phyloP scores from a whole-genome alignment of 2,329 filamentous ascomycete species.

The Apiospora malaysiana region DNA sequence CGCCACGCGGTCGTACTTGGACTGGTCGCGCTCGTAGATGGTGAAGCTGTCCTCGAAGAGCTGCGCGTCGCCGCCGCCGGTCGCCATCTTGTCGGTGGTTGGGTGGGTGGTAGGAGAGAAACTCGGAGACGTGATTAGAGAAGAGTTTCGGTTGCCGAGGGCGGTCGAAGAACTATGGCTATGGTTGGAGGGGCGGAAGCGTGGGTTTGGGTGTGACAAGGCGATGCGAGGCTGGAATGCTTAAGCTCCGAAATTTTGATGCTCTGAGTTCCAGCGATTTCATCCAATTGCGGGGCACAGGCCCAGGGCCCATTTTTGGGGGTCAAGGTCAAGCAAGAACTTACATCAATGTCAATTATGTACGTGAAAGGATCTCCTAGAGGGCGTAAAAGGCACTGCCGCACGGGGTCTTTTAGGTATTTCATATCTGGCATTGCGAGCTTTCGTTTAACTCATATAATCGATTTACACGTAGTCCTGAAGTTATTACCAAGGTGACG shows the following conservation, averaged over 20 bases:
- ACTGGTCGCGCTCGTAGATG: constrained; percentile 77
- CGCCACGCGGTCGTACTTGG: constrained; percentile 94
- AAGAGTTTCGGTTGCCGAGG: not conserved
- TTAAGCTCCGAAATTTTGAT: constrained; percentile 20
- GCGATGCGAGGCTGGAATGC: constrained; percentile 17
- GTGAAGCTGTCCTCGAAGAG: constrained; percentile 94
- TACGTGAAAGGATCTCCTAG: too few species aligned
- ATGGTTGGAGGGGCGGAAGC: not conserved
- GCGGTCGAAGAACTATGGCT: not conserved
- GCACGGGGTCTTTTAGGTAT: not conserved
- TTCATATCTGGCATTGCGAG: too few species aligned
- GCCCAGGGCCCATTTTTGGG: constrained; percentile 5
- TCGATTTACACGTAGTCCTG: not conserved
- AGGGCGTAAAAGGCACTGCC: not conserved
- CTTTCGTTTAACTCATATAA: not conserved
- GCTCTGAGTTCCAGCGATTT: constrained; percentile 16
- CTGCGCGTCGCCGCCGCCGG: constrained; percentile 82
- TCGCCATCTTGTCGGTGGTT: constrained; percentile 46
- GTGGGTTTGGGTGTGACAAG: constrained; percentile 11
- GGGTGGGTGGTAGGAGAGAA: not conserved
- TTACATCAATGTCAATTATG: not conserved
- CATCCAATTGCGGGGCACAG: constrained; percentile 3
- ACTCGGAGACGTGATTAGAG: not conserved
- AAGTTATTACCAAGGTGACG: not conserved
- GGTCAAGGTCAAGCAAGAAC: not conserved